Conservation (phyloP, 2,329 filamentous ascomycete genomes). For the Stachybotrys echinatus region DNA sequence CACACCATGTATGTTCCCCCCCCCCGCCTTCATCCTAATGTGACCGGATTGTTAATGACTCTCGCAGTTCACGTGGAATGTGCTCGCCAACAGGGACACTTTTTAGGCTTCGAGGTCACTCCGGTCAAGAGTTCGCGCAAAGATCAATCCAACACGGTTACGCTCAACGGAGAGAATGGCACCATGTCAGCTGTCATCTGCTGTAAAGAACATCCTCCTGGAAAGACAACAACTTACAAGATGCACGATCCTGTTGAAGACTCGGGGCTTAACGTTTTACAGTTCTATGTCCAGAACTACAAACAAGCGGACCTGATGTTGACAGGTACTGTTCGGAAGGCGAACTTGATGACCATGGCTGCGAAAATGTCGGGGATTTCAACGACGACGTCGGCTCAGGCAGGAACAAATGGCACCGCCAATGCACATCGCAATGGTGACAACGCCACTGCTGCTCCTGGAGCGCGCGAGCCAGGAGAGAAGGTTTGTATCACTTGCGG, state of each 20-base stretch:
- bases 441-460: conserved; percentile 15
- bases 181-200: conserved; percentile 81
- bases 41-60: neutral
- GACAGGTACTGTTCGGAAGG: conserved; percentile 90
- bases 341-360: conserved; percentile 66
- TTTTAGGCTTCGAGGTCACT: conserved; percentile 83
- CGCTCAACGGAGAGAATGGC: conserved; percentile 74
- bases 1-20: conserved; percentile 33
- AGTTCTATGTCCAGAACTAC: conserved; percentile 82
- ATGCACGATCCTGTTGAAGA: conserved; percentile 73
- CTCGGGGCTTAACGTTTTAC: conserved; percentile 70
- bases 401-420: conserved; percentile 8
- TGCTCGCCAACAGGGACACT: conserved; percentile 76
- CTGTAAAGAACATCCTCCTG: conserved; percentile 81
- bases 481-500: conserved; percentile 60
- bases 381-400: conserved; percentile 7
- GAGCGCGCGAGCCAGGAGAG: conserved; percentile 33
- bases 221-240: conserved; percentile 67
- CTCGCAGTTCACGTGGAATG: conserved; percentile 68
- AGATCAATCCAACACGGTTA: conserved; percentile 75
- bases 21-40: neutral
- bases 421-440: conserved; percentile 19
- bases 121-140: conserved; percentile 85
- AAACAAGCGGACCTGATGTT: conserved; percentile 91
- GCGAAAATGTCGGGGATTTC: conserved; percentile 45